A percentile compares a stretch with the other conserved stretches of the same genome.
These are phyloP conservation scores for Pseudovirgaria hyperparasitica DNA, from an alignment of 2,329 filamentous ascomycete species.

Conservation along the genomic window DNA sequence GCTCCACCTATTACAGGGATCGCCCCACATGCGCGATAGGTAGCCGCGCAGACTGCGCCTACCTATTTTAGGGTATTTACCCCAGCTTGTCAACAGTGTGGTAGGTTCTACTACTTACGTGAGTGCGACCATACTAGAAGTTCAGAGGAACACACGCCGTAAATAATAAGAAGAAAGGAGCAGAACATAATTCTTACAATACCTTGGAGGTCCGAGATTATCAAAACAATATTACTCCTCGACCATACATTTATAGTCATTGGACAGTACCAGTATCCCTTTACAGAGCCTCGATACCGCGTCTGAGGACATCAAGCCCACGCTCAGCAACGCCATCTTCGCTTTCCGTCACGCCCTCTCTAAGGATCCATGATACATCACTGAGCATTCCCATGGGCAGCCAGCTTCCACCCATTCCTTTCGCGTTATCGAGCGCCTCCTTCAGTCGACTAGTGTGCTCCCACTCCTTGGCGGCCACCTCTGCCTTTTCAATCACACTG, in stretches of 20 bases:
- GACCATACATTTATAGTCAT: background rate
- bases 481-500: slow-evolving; percentile 73
- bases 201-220: too few species aligned
- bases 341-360: slow-evolving; percentile 34
- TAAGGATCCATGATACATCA: slow-evolving; percentile 68
- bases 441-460: slow-evolving; percentile 87
- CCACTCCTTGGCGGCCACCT: slow-evolving; percentile 82
- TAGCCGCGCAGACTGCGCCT: too few species aligned
- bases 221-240: background rate
- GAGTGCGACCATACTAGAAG: too few species aligned
- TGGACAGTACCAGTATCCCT: background rate
- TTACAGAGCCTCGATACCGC: slow-evolving; percentile 43
- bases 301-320: slow-evolving; percentile 43
- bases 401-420: slow-evolving; percentile 57
- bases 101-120: too few species aligned
- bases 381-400: slow-evolving; percentile 78
- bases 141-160: too few species aligned
- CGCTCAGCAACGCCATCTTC: slow-evolving; percentile 31
- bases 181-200: too few species aligned
- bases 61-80: too few species aligned
- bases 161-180: too few species aligned
- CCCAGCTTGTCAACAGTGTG: too few species aligned
- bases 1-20: too few species aligned
- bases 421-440: slow-evolving; percentile 69
- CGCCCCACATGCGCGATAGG: too few species aligned